phyloP scores from a whole-genome alignment of 2,329 filamentous ascomycete genomes.

The Rutstroemia sp. region DNA sequence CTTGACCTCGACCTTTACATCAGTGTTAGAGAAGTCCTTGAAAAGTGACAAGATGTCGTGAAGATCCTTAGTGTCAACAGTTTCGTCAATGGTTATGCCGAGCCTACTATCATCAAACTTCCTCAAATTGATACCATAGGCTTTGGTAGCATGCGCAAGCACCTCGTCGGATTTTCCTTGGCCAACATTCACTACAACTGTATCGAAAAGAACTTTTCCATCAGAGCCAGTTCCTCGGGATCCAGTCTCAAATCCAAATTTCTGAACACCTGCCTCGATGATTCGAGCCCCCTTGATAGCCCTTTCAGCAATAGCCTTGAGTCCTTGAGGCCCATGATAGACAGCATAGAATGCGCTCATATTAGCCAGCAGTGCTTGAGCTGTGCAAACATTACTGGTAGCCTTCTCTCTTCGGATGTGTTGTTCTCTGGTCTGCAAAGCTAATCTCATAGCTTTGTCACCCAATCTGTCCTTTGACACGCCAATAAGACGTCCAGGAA shows the following conservation, averaged over 20 bases:
- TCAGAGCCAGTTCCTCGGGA: constrained; percentile 48
- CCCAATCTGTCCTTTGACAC: constrained; percentile 87
- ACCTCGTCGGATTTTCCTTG: constrained; percentile 43
- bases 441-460: constrained; percentile 71
- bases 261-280: constrained; percentile 56
- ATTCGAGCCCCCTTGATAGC: constrained; percentile 64
- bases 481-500: constrained; percentile 83
- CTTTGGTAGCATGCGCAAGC: constrained; percentile 42
- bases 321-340: constrained; percentile 80
- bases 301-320: constrained; percentile 76
- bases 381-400: constrained; percentile 95
- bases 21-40: constrained; percentile 29
- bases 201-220: constrained; percentile 66
- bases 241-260: constrained; percentile 56
- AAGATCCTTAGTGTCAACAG: constrained; percentile 48
- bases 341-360: constrained; percentile 94
- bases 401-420: constrained; percentile 95
- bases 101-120: constrained; percentile 52
- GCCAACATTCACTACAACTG: constrained; percentile 58
- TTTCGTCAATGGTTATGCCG: constrained; percentile 75
- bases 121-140: constrained; percentile 54
- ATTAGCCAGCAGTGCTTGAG: constrained; percentile 87
- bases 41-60: constrained; percentile 51
- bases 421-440: constrained; percentile 89
- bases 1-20: constrained; percentile 21